Percentiles rank a stretch among this genome's conserved stretches.
Evolutionary conservation across 2,329 filamentous ascomycete genomes (phyloP).

Genomic region (Chaetomiaceae sp.): DNA sequence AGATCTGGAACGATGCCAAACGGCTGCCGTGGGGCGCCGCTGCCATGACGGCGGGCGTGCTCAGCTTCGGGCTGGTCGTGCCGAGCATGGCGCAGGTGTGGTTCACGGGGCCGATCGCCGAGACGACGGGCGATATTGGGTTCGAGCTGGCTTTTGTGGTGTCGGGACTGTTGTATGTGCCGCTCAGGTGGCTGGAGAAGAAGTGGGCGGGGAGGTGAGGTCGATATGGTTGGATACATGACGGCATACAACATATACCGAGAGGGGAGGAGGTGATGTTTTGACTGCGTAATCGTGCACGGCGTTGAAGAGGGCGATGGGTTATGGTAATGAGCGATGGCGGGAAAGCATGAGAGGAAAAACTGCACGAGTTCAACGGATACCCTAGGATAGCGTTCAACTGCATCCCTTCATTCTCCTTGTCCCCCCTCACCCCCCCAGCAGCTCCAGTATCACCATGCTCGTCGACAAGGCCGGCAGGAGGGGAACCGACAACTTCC

Average conservation of each 20-base stretch:
- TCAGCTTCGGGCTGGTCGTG: slow-evolving; percentile 31
- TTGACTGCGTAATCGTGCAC: no score
- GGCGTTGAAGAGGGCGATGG: background rate
- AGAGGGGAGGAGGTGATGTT: slow-evolving; percentile 12
- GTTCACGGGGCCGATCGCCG: slow-evolving; percentile 41
- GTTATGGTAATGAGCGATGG: background rate
- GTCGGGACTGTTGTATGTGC: slow-evolving; percentile 38
- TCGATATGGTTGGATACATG: background rate
- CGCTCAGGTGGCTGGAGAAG: slow-evolving; percentile 35
- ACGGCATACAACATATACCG: no score
- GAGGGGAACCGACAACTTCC: slow-evolving; percentile 24
- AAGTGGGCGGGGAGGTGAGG: slow-evolving; percentile 17
- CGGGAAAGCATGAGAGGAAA: background rate
- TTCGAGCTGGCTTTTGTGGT: slow-evolving; percentile 42
- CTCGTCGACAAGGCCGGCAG: slow-evolving; percentile 33
- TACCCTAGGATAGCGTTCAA: background rate
- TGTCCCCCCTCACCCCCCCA: slow-evolving; percentile 1
- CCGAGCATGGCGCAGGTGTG: slow-evolving; percentile 41
- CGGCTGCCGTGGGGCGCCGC: slow-evolving; percentile 28
- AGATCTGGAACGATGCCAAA: slow-evolving; percentile 25
- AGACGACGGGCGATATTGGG: slow-evolving; percentile 41
- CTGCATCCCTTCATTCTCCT: background rate
- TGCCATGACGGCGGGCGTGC: slow-evolving; percentile 22
- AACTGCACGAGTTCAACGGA: background rate
- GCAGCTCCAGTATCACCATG: slow-evolving; percentile 30